Percentiles rank a stretch among this genome's conserved stretches.
phyloP scores from a whole-genome alignment of 305 asterid species.

The Solanum hybrid region DNA sequence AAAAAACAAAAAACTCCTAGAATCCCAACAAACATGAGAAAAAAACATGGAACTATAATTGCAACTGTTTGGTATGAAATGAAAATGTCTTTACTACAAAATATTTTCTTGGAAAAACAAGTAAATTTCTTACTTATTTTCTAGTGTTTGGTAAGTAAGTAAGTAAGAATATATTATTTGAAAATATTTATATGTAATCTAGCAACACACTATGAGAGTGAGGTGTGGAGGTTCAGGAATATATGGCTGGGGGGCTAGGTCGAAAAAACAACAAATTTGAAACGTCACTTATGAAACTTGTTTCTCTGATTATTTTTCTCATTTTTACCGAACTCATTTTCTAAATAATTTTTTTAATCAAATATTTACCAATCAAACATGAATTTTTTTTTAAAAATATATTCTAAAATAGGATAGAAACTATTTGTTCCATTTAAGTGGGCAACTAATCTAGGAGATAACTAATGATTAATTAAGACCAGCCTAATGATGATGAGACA shows the following conservation, averaged over 20 bases:
- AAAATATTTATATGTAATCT: background rate
- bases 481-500: background rate
- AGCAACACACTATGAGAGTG: background rate
- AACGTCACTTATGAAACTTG: background rate
- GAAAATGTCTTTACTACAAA: background rate
- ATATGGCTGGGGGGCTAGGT: background rate
- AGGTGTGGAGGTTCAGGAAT: background rate
- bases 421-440: background rate
- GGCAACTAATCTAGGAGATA: background rate
- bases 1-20: background rate
- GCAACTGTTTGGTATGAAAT: background rate
- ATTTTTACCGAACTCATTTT: background rate
- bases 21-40: background rate
- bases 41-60: background rate
- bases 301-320: background rate
- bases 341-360: background rate
- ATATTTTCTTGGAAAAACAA: background rate
- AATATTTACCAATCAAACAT: background rate
- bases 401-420: background rate
- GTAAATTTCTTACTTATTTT: background rate
- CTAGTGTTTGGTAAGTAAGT: background rate
- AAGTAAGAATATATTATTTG: background rate
- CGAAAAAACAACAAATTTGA: background rate
- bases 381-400: background rate
- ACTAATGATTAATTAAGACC: background rate